phyloP scores from a whole-genome alignment of 768 basidiomycete species.

The Lactarius tabidus region DNA sequence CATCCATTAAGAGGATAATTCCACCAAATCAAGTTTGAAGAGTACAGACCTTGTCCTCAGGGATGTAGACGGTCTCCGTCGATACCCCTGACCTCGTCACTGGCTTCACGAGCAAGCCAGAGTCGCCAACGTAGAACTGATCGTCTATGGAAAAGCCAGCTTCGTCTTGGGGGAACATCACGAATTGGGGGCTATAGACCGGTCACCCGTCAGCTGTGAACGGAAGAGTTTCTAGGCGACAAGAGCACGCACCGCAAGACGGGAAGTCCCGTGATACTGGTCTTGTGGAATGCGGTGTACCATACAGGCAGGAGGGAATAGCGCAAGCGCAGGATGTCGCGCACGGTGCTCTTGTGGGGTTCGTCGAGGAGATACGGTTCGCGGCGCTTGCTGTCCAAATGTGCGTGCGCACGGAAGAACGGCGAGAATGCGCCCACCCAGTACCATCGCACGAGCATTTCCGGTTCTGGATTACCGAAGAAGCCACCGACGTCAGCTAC shows the following conservation, averaged over 20 bases:
- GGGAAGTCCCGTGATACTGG: constrained; percentile 75
- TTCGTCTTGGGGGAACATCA: constrained; percentile 86
- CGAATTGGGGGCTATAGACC: constrained; percentile 80
- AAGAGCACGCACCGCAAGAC: constrained; percentile 61
- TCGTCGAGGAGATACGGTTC: constrained; percentile 93
- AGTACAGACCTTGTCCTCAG: constrained; percentile 71
- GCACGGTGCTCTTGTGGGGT: constrained; percentile 80
- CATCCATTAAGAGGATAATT: neutral
- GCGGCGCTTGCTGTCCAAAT: constrained; percentile 95
- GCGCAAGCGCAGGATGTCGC: constrained; percentile 72
- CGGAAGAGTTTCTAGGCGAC: neutral
- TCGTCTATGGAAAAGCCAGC: constrained; percentile 87
- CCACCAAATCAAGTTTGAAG: neutral
- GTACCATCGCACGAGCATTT: constrained; percentile 97
- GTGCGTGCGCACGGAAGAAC: constrained; percentile 98
- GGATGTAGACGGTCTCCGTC: constrained; percentile 73
- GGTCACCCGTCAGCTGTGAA: neutral
- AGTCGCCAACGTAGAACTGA: constrained; percentile 87
- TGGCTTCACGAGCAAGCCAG: constrained; percentile 89
- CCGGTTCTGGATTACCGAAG: constrained; percentile 93
- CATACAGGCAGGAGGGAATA: constrained; percentile 88
- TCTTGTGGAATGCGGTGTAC: constrained; percentile 97
- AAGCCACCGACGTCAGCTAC: constrained; percentile 97
- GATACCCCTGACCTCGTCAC: constrained; percentile 70
- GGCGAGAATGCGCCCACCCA: constrained; percentile 92